These are phyloP conservation scores for Cystobasidium ongulense DNA, from an alignment of 768 basidiomycete genomes.

Conservation along the genomic window DNA sequence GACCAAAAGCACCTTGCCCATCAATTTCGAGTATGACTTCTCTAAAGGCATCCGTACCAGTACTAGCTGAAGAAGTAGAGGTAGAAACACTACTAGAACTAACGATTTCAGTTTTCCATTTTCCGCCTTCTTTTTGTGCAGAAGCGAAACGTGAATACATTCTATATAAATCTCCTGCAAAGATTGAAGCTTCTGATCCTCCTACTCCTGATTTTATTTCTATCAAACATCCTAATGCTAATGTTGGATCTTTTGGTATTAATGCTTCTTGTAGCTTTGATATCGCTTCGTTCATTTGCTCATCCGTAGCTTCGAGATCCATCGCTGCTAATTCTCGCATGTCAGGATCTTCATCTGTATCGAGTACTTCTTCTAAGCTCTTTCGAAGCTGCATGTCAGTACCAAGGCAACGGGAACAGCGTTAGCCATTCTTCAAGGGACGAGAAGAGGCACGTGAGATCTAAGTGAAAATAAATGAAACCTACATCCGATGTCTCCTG, in stretches of 20 bases:
- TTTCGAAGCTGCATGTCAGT: constrained; percentile 18
- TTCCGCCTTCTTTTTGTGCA: constrained; percentile 51
- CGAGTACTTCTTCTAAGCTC: constrained; percentile 34
- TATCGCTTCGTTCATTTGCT: constrained; percentile 4
- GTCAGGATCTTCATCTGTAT: constrained; percentile 60
- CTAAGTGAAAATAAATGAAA: not conserved
- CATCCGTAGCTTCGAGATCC: constrained; percentile 32
- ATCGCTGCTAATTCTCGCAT: constrained; percentile 63
- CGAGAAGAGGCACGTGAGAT: not conserved
- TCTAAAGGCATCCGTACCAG: constrained; percentile 50
- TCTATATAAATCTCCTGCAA: constrained; percentile 63
- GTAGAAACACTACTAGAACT: not conserved
- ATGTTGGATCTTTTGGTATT: constrained; percentile 28
- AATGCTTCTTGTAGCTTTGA: constrained; percentile 26
- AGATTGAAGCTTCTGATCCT: constrained; percentile 77
- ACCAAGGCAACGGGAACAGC: not conserved
- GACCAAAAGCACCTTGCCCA: constrained; percentile 68
- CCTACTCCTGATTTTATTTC: constrained; percentile 91
- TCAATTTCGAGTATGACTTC: constrained; percentile 73
- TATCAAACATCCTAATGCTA: constrained; percentile 58
- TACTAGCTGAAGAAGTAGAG: constrained; percentile 14
- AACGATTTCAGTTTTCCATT: constrained; percentile 18
- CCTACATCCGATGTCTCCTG: constrained; percentile 8
- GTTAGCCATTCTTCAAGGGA: too few relatives aligned
- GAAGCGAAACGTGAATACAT: constrained; percentile 70